Evolutionary conservation across 1,284 basidiomycete genomes (phyloP), one percentile per base, ranked within the genome.

Genomic region (Boletus semigastroideus): DNA sequence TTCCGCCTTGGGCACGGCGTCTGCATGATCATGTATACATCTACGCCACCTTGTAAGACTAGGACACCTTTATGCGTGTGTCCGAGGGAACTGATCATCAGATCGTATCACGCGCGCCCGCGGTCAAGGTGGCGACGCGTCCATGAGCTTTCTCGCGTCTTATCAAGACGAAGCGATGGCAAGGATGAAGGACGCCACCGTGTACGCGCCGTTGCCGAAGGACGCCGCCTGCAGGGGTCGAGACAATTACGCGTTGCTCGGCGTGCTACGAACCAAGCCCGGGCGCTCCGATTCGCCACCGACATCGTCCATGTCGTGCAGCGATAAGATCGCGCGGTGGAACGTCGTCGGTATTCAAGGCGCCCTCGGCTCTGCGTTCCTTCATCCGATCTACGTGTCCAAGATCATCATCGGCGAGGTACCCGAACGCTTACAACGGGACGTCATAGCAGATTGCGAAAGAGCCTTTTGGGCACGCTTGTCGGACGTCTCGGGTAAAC

Each of bases 271-370:
- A 27, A 95, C 94, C 2, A 97, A 96, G 66, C 94, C 94, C 1
- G 93, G 90, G 10, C 83, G 94, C 48, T 84, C 89, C 0, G 94
- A 96, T 65, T 87, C 90, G 0, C 85, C 85, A 0, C 83, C 86
- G 0, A 91, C 93, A 1, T 69, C 80, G 1, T 92, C 80, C 58
- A 90, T 95, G 83, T 90, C 90, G 0, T 96, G 94, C 69, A 92
- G 88, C 58, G 94, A 97, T 70, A 97, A 97, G 71, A 86, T 97
- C 40, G 90, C 91, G 0, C 70, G 78, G 1, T 97, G 92, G 91
- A 81, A 75, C 55, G 80, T 87, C 0, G 70, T 92, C 2, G 94
- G 94, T 0, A 74, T 94, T n/a, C 92, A 94, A 65, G 94, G 94
- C 4, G 86, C 87, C 0, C 70, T 95, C 41, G 78, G 81, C 2